These are phyloP conservation scores for Aspergillus ochraceoroseus DNA, from an alignment of 2,329 filamentous ascomycete species.

Conservation along the genomic window DNA sequence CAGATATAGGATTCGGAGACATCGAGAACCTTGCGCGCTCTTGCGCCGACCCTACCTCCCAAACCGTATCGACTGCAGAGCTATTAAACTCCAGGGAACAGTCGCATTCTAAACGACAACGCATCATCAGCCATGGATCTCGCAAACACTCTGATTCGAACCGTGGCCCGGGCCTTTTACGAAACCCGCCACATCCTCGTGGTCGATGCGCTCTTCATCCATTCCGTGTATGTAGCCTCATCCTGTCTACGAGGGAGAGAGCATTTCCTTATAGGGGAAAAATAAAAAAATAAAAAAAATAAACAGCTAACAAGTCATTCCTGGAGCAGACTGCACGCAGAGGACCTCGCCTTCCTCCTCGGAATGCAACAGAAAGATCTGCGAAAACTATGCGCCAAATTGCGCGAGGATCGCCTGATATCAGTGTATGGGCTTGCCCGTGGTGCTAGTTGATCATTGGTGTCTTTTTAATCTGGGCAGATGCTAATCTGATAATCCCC, in stretches of 20 bases:
- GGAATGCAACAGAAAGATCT: conserved; percentile 88
- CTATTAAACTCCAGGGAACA: too few species aligned
- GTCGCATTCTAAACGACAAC: too few species aligned
- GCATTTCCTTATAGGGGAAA: background rate
- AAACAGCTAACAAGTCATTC: too few species aligned
- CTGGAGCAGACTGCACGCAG: conserved; percentile 64
- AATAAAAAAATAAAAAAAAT: too few species aligned
- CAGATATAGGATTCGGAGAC: conserved; percentile 2
- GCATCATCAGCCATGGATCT: conserved; percentile 64
- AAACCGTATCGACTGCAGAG: background rate
- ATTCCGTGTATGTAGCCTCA: conserved; percentile 55
- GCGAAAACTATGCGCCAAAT: conserved; percentile 77
- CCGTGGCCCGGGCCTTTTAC: conserved; percentile 80
- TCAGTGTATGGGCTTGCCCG: conserved; percentile 57
- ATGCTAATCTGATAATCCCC: conserved; percentile 5
- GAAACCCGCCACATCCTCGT: conserved; percentile 77
- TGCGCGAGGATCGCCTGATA: conserved; percentile 81
- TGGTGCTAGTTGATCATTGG: conserved; percentile 3
- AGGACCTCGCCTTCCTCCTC: conserved; percentile 81
- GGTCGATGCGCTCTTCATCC: conserved; percentile 71
- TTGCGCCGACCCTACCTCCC: background rate
- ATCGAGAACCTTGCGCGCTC: conserved; percentile 1
- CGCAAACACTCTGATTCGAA: conserved; percentile 75
- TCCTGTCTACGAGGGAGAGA: background rate
- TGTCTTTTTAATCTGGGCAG: background rate